Evolutionary conservation across 768 basidiomycete species (phyloP).

Genomic region (Postia placenta): DNA sequence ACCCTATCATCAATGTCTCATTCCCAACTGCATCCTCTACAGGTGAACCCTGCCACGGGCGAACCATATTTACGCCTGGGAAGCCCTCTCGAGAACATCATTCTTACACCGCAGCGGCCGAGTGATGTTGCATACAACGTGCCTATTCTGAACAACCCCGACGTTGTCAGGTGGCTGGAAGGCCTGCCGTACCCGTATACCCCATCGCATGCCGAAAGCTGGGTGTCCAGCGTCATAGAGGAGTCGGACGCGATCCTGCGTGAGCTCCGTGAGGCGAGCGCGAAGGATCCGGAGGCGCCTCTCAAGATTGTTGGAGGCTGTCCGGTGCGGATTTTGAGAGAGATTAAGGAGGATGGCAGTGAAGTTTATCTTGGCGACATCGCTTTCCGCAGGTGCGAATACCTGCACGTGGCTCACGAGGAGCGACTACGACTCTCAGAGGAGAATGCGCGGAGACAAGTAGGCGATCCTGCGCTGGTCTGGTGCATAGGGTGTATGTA

Average conservation of each 20-base stretch:
- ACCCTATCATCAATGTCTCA: slow-evolving; percentile 6
- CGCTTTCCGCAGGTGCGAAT: slow-evolving; percentile 26
- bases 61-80: slow-evolving; percentile 54
- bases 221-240: slow-evolving; percentile 28
- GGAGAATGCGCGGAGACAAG: slow-evolving; percentile 34
- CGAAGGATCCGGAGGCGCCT: slow-evolving; percentile 8
- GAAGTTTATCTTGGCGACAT: slow-evolving; percentile 49
- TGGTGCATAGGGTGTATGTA: slow-evolving; percentile 56
- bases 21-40: slow-evolving; percentile 30
- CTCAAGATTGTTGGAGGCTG: slow-evolving; percentile 34
- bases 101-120: slow-evolving; percentile 52
- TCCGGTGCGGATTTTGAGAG: slow-evolving; percentile 47
- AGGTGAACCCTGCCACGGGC: slow-evolving; percentile 19
- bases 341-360: slow-evolving; percentile 49
- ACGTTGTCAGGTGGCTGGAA: slow-evolving; percentile 39
- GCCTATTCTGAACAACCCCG: slow-evolving; percentile 42
- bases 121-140: slow-evolving; percentile 34
- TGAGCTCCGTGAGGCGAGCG: slow-evolving; percentile 23
- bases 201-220: slow-evolving; percentile 32
- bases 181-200: slow-evolving; percentile 50
- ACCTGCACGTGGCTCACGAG: slow-evolving; percentile 27
- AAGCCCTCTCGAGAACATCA: slow-evolving; percentile 43
- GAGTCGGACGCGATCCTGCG: slow-evolving; percentile 26
- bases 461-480: slow-evolving; percentile 49
- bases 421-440: slow-evolving; percentile 28